Conservation (phyloP, 2,329 filamentous ascomycete species). For the Amylocarpus encephaloides region DNA sequence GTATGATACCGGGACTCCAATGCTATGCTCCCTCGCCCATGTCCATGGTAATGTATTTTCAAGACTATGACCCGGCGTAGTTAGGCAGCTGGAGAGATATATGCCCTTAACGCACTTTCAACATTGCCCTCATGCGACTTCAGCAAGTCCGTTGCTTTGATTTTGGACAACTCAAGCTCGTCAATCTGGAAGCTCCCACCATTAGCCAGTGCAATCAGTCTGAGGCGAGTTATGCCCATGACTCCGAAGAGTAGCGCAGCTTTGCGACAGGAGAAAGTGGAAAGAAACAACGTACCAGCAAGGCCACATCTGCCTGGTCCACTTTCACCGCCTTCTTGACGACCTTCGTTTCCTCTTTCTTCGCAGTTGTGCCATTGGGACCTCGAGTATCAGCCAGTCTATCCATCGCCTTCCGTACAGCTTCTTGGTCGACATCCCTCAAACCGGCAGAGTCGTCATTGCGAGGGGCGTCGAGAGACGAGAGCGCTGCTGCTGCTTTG, state of each 20-base stretch:
- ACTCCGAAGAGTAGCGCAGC: neutral
- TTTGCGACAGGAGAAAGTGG: neutral
- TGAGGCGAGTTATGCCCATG: no score
- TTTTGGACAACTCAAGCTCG: constrained; percentile 64
- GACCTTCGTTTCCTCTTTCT: constrained; percentile 44
- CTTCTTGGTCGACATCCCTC: constrained; percentile 58
- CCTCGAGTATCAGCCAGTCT: constrained; percentile 41
- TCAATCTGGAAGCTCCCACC: constrained; percentile 46
- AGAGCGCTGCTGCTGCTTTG: constrained; percentile 69
- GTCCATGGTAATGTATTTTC: no score
- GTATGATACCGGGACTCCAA: no score
- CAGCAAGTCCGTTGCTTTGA: constrained; percentile 68
- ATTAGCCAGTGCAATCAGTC: constrained; percentile 11
- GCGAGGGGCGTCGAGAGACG: constrained; percentile 52
- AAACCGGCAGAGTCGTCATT: constrained; percentile 41
- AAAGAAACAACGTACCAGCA: constrained; percentile 51
- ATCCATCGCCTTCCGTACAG: constrained; percentile 67
- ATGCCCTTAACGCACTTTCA: constrained; percentile 60
- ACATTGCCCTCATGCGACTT: constrained; percentile 65
- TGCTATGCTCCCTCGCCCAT: no score
- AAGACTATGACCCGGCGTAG: no score
- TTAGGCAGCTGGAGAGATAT: constrained; percentile 33
- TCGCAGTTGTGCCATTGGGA: constrained; percentile 29
- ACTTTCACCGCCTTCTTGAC: constrained; percentile 62
- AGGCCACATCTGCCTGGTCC: constrained; percentile 61